A percentile compares a stretch with the other conserved stretches of the same genome.
These are phyloP conservation scores for Penicillium rolfsii DNA, from an alignment of 2,329 filamentous ascomycete genomes.

Conservation along the genomic window DNA sequence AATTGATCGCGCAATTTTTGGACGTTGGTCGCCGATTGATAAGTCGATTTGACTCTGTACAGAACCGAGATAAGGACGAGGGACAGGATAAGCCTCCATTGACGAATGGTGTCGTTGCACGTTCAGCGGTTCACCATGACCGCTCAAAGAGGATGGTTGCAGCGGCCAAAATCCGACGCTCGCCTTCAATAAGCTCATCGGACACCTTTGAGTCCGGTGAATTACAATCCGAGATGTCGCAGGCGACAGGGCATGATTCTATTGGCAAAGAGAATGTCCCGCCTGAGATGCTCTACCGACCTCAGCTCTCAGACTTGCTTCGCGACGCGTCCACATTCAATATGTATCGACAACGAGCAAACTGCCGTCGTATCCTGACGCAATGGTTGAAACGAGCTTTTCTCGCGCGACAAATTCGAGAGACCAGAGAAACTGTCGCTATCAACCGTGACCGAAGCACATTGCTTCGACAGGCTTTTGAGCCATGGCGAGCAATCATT, in stretches of 20 bases:
- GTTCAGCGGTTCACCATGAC: conserved; percentile 36
- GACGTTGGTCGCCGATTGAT: conserved; percentile 45
- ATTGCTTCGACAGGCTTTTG: conserved; percentile 58
- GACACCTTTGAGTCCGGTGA: conserved; percentile 30
- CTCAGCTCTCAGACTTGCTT: conserved; percentile 55
- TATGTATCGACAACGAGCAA: conserved; percentile 45
- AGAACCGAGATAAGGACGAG: conserved; percentile 21
- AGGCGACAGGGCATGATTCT: conserved; percentile 28
- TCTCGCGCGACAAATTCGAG: conserved; percentile 41
- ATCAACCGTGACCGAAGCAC: conserved; percentile 54
- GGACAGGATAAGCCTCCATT: conserved; percentile 19
- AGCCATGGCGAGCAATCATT: conserved; percentile 52
- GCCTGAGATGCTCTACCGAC: conserved; percentile 50
- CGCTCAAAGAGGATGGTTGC: conserved; percentile 35
- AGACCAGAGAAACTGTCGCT: conserved; percentile 50
- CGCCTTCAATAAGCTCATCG: conserved; percentile 27
- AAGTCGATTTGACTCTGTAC: conserved; percentile 35
- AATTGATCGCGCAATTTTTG: conserved; percentile 44
- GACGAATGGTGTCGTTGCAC: conserved; percentile 34
- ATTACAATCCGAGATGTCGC: conserved; percentile 24
- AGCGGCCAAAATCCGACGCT: conserved; percentile 22
- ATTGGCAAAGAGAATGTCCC: conserved; percentile 36
- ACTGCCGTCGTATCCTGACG: conserved; percentile 46
- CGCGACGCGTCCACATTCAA: conserved; percentile 56
- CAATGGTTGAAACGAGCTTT: conserved; percentile 54